Base-by-base conservation (phyloP, 805 yeast genomes). In the Yamadazyma paraphyllophila region DNA sequence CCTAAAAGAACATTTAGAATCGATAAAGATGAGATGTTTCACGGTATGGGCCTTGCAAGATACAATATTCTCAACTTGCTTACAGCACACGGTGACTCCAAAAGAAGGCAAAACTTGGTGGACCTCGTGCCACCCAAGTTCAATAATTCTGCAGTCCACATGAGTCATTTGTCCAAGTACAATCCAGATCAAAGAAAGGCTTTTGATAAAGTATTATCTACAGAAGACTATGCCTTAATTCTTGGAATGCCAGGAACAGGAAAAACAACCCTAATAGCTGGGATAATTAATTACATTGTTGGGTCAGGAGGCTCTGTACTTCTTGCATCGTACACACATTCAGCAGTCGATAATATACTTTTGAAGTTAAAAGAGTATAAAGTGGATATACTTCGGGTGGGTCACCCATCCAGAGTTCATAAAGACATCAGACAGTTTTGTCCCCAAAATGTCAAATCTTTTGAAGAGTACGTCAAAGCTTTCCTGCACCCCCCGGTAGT, bases 191-290 rank as follows among this genome's bases (percentile, higher is more conserved):
- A 94, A 59, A 48, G 69, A 4, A 54, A 45, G 2, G 98, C 97
- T 0, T 73, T 94, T 32, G 76, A 80, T 12, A 78, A 73, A 48
- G 88, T 83, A 0, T 59, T 89, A 39, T 62, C 74, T 12, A 76
- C 94, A 0, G 61, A 81, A 43, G 96, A 91, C 59, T 94, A 88
- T 59, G 73, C 91, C 3, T 70, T 94, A 55, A 78, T 94, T 14
- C 67, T 92, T 48, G 99, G 99, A 0, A 94, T 94, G 99, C 99
- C 99, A 0, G 99, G 99, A 3, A 94, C 98, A 0, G 99, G 78
- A 2, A 71, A 69, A 44, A 64, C 72, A 2, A 59, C 98, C 0
- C 86, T 91, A 0, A 90, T 94, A 44, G 85, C 95, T 0, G 82
- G 83, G 38, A 57, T 94, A 13, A 83, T 91, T 36, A 73, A 77